Base-by-base conservation (phyloP, 1,284 basidiomycete species). In the Leccinum pachyderme region DNA sequence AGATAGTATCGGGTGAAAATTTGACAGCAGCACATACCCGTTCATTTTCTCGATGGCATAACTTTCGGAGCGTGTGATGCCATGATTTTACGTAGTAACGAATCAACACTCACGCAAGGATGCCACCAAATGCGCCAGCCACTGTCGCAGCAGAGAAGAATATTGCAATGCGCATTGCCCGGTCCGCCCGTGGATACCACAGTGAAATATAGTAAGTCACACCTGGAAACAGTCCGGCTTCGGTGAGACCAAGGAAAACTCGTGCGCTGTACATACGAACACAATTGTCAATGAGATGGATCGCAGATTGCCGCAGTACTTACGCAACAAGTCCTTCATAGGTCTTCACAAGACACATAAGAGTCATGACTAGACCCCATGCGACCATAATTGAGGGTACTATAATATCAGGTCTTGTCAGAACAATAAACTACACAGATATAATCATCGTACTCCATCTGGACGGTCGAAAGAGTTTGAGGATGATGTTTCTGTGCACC, bases 71-170 rank as follows among this genome's bases (percentile, higher is more conserved):
- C 15, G 5, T 60, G 35, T 15, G n/a, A n/a, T 12, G 3, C 25
- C 37, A 0, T 25, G 15, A 46, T 25, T 25, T 27, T 25, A 43
- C 5, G 15, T 1, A 28, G 31, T n/a, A n/a, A 37, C 37, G 29
- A 49, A 52, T 4, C 13, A 49, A 43, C 3, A 51, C 66, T 49
- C 55, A 63, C 60, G 74, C 72, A 32, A 75, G 62, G 49, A 75
- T 60, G n/a, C 73, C 73, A 15, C 72, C 75, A 48, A 77, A 77
- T 8, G 75, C 76, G 47, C 75, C 82, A 22, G 81, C 78, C 37
- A 81, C 56, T 2, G 80, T 81, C 12, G 81, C 80, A 37, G 81
- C 80, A 22, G 81, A 82, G 66, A 83, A 82, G 70, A 84, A 83
- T 47, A 84, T 78, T 2, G 82, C 81, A 41, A 83, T 75, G 24